A percentile compares a stretch with the other conserved stretches of the same genome.
Evolutionary conservation across 2,329 filamentous ascomycete species (phyloP).

Genomic region (Endothia cerciana): DNA sequence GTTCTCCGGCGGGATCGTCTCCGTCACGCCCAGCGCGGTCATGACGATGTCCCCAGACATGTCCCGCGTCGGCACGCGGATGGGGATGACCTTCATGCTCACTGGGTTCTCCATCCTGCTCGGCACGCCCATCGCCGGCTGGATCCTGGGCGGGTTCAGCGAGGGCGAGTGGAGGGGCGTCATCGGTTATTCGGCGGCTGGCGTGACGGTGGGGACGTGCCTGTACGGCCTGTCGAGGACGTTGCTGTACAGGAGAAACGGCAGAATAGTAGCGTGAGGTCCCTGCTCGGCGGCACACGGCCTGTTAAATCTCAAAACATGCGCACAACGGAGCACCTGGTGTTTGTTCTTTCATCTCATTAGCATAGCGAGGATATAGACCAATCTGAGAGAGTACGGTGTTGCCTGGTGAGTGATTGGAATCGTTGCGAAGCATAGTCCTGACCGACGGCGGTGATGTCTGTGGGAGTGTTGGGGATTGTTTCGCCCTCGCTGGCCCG

Average conservation of each 20-base stretch:
- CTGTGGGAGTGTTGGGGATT: too few relatives aligned
- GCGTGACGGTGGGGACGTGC: slow-evolving; percentile 35
- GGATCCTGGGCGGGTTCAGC: slow-evolving; percentile 40
- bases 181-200: slow-evolving; percentile 39
- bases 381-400: too few relatives aligned
- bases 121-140: slow-evolving; percentile 55
- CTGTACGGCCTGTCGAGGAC: slow-evolving; percentile 33
- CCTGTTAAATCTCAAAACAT: background rate
- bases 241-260: slow-evolving; percentile 33
- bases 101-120: slow-evolving; percentile 55
- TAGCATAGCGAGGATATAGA: background rate
- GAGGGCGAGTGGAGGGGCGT: slow-evolving; percentile 38
- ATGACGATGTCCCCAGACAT: slow-evolving; percentile 43
- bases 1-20: slow-evolving; percentile 50
- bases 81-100: slow-evolving; percentile 46
- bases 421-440: too few relatives aligned
- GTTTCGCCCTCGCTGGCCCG: too few relatives aligned
- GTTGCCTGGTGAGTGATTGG: too few relatives aligned
- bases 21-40: slow-evolving; percentile 46
- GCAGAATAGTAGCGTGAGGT: slow-evolving; percentile 24
- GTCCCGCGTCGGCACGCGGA: slow-evolving; percentile 43
- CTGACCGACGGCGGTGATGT: too few relatives aligned
- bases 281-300: background rate
- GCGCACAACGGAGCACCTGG: too few relatives aligned
- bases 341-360: background rate